A percentile compares a stretch with the other conserved stretches of the same genome.
phyloP scores from a whole-genome alignment of 2,329 filamentous ascomycete genomes.

The Lachnellula willkommii region DNA sequence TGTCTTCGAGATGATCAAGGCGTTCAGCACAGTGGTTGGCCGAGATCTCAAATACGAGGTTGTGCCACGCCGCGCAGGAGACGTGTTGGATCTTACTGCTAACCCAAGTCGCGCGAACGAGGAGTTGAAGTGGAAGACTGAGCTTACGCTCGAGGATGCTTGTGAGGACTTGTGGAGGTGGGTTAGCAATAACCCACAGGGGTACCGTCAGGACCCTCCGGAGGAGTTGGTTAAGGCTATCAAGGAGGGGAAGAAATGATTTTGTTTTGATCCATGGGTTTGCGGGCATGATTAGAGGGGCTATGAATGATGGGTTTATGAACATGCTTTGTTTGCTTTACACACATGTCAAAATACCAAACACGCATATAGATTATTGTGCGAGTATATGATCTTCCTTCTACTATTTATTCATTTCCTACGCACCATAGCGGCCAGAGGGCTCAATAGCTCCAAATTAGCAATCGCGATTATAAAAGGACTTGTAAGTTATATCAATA shows the following conservation, averaged over 20 bases:
- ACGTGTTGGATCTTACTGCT: conserved; percentile 91
- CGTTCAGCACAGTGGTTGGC: conserved; percentile 83
- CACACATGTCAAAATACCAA: background rate
- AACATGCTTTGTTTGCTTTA: background rate
- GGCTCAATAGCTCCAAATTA: too few relatives aligned
- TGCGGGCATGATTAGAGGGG: background rate
- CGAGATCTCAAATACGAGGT: conserved; percentile 83
- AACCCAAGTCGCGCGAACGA: conserved; percentile 81
- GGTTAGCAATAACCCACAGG: conserved; percentile 94
- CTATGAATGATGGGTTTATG: background rate
- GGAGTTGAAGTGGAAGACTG: conserved; percentile 89
- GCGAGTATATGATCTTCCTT: background rate
- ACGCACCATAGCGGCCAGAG: too few relatives aligned
- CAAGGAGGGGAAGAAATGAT: conserved; percentile 36
- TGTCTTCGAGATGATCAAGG: conserved; percentile 95
- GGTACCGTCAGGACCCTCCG: conserved; percentile 89
- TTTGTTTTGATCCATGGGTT: background rate
- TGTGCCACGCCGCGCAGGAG: conserved; percentile 73
- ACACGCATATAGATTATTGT: background rate
- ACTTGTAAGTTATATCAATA: too few relatives aligned
- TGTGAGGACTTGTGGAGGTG: conserved; percentile 94
- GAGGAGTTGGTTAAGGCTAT: conserved; percentile 66
- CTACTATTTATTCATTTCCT: background rate
- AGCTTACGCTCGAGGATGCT: conserved; percentile 84
- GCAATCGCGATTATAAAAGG: too few relatives aligned